Base-by-base conservation (phyloP, 768 basidiomycete species). In the Termitomyces heimii region DNA sequence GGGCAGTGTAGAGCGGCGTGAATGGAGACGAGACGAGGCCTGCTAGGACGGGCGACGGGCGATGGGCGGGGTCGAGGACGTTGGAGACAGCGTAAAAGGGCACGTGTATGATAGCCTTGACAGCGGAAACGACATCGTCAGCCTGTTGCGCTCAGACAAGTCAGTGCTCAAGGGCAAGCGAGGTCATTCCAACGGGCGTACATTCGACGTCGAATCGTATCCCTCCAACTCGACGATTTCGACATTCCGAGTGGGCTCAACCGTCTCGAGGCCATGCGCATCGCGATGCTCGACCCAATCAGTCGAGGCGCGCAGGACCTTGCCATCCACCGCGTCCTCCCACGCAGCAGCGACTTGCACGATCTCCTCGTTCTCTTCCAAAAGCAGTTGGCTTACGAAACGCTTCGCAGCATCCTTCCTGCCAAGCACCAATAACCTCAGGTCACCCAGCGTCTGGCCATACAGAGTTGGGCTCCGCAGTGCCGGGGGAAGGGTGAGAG, bases 231-330 rank as follows among this genome's bases (percentile, higher is more conserved):
- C 78, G 40, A 82, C 62, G 37, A 89, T 76, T 64, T 89, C 84
- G 8, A 89, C 72, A 63, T 89, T 89, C 60, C 79, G 73, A 13
- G 78, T 75, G 8, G 86, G 81, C 62, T 88, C 87, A 40, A 80
- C 82, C 57, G 79, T 82, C 66, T 89, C 86, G 4, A 85, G 72
- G 1, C 85, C 86, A 62, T 87, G 82, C 1, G 74, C 76, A 65
- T 86, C 84, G 24, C 73, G 75, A 62, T 84, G 83, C 63, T 88
- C 86, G 16, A 84, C 68, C 88, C 88, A 89, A 64, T 86, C 82
- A 7, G 88, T 89, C 2, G 86, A 88, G 6, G 85, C 85, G 18
- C 70, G 76, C 22, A 84, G 66, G 26, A 81, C 70, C 51, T 71
- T 75, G 18, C 77, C 79, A 34, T 74, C 64, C 14, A 68, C 69